phyloP scores from a whole-genome alignment of 768 basidiomycete genomes.

The Pleurotus salmoneostramineus region DNA sequence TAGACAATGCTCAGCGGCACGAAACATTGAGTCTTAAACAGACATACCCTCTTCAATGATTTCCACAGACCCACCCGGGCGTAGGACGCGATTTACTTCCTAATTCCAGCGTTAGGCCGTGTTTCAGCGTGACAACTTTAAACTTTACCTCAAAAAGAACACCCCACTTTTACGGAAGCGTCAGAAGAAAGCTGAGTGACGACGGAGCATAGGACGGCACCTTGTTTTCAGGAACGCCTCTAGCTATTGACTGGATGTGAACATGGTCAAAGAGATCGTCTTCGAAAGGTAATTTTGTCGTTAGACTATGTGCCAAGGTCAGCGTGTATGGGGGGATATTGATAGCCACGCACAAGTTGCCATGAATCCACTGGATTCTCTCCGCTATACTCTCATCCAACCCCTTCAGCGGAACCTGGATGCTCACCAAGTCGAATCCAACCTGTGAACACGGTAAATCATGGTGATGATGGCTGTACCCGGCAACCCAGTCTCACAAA shows the following conservation, averaged over 20 bases:
- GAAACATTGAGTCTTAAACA: background rate
- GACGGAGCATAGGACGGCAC: slow-evolving; percentile 25
- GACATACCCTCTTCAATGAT: slow-evolving; percentile 66
- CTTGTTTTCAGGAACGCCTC: slow-evolving; percentile 74
- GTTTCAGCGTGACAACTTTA: background rate
- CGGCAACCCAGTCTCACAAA: slow-evolving; percentile 43
- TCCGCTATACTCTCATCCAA: slow-evolving; percentile 47
- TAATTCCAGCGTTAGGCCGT: background rate
- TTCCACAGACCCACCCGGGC: slow-evolving; percentile 68
- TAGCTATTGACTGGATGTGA: slow-evolving; percentile 63
- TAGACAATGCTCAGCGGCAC: slow-evolving; percentile 19
- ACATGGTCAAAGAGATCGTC: slow-evolving; percentile 83
- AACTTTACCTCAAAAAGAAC: slow-evolving; percentile 56
- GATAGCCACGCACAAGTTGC: slow-evolving; percentile 58
- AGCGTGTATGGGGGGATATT: slow-evolving; percentile 1
- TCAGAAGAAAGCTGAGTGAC: slow-evolving; percentile 6
- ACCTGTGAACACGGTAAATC: slow-evolving; percentile 36
- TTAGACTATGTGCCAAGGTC: slow-evolving; percentile 41
- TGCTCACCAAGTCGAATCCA: slow-evolving; percentile 75
- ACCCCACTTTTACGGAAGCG: slow-evolving; percentile 49
- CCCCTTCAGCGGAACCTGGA: slow-evolving; percentile 57
- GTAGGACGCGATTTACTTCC: slow-evolving; percentile 71
- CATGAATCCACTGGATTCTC: slow-evolving; percentile 70
- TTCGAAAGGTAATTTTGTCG: slow-evolving; percentile 74
- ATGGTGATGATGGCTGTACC: background rate